phyloP scores from a whole-genome alignment of 108 stramenopile genomes.

The Discostella pseudostelligera region DNA sequence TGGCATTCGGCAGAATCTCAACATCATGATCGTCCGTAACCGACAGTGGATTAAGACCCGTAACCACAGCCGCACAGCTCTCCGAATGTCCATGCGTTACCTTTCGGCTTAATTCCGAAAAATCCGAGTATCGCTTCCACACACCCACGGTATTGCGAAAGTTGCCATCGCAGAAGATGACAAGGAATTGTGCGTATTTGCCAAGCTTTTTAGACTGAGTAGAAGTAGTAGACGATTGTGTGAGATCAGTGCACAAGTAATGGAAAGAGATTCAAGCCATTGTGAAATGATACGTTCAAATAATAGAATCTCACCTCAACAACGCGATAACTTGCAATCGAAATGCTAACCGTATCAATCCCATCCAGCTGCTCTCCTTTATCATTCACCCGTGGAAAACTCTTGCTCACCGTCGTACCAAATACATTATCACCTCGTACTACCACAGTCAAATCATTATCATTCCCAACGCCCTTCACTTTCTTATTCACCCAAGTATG shows the following conservation, averaged over 20 bases:
- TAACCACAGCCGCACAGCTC: constrained; percentile 74
- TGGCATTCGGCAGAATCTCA: constrained; percentile 75
- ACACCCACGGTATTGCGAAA: constrained; percentile 86
- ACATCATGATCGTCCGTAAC: constrained; percentile 77
- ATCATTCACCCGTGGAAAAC: constrained; percentile 58
- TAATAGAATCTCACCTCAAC: constrained; percentile 57
- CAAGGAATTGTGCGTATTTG: constrained; percentile 85
- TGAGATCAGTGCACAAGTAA: too few species aligned
- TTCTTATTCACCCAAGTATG: constrained; percentile 51
- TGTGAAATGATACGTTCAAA: too few species aligned
- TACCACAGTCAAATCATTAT: constrained; percentile 62
- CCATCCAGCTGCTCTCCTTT: constrained; percentile 54
- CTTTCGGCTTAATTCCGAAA: constrained; percentile 69
- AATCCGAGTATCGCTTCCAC: constrained; percentile 90
- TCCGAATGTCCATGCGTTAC: constrained; percentile 70
- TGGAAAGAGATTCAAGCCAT: too few species aligned
- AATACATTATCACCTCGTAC: constrained; percentile 81
- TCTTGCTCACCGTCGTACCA: constrained; percentile 88
- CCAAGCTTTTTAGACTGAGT: constrained; percentile 73
- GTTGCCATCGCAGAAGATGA: constrained; percentile 81
- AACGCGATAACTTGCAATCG: constrained; percentile 85
- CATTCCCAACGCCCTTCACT: constrained; percentile 49
- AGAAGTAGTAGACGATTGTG: too few species aligned
- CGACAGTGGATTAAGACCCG: constrained; percentile 72
- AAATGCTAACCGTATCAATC: constrained; percentile 81